A percentile compares a stretch with the other conserved stretches of the same genome.
phyloP scores from a whole-genome alignment of 495 filamentous ascomycete genomes.

The Articulospora tetracladia region DNA sequence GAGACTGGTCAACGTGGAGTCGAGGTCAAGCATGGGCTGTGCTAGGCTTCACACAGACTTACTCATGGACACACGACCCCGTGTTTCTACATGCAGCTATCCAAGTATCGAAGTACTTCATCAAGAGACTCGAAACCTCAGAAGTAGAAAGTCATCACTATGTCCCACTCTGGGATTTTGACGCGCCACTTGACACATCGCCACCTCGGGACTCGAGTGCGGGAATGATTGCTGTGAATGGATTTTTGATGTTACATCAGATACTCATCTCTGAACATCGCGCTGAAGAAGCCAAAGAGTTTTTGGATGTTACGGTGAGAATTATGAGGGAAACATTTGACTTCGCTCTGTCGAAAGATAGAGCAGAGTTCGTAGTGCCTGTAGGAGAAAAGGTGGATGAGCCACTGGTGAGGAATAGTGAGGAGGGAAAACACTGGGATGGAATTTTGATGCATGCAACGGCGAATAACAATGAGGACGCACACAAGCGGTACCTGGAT shows the following conservation, averaged over 20 bases:
- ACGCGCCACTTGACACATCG: constrained; percentile 28
- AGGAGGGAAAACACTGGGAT: constrained; percentile 16
- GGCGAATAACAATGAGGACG: constrained; percentile 32
- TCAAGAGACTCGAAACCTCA: constrained; percentile 24
- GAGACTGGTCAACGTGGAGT: constrained; percentile 36
- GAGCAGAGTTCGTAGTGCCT: constrained; percentile 1
- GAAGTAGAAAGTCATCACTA: neutral
- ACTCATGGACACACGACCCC: constrained; percentile 36
- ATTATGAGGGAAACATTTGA: constrained; percentile 34
- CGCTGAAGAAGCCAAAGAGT: constrained; percentile 12
- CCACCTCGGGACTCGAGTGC: constrained; percentile 34
- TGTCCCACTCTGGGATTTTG: constrained; percentile 36
- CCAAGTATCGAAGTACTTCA: constrained; percentile 34
- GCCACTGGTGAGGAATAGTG: neutral
- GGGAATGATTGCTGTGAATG: constrained; percentile 38
- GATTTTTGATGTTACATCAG: constrained; percentile 35
- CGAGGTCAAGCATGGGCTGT: constrained; percentile 45
- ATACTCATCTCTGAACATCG: constrained; percentile 14
- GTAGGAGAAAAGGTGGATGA: neutral
- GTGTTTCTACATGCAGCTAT: constrained; percentile 33
- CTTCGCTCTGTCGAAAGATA: constrained; percentile 24
- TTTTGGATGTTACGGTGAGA: constrained; percentile 22
- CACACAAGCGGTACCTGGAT: constrained; percentile 22
- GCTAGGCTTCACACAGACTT: constrained; percentile 41
- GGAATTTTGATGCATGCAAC: constrained; percentile 35